Percentiles rank a stretch among this genome's conserved stretches.
These are phyloP conservation scores for Cryphonectria naterciae DNA, from an alignment of 2,329 filamentous ascomycete species.

Conservation along the genomic window DNA sequence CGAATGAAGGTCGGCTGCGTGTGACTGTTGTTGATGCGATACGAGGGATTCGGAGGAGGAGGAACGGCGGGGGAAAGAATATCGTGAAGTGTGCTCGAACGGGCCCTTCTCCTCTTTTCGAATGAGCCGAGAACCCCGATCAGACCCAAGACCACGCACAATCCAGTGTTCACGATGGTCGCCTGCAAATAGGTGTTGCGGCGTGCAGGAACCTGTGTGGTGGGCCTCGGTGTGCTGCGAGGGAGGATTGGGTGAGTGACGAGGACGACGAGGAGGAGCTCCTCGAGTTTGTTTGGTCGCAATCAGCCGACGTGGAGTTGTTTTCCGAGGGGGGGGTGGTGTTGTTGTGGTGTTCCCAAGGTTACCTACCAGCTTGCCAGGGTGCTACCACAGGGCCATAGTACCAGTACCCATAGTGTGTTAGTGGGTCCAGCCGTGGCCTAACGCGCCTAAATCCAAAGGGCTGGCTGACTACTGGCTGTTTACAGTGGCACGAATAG, in stretches of 20 bases:
- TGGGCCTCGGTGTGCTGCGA: conserved; percentile 1
- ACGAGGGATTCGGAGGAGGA: neutral
- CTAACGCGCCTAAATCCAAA: neutral
- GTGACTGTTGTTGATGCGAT: neutral
- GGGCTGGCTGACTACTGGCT: neutral
- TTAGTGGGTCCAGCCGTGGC: neutral
- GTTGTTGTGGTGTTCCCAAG: conserved; percentile 1
- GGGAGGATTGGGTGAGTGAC: neutral
- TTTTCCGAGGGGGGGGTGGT: neutral
- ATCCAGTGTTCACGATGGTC: conserved; percentile 4
- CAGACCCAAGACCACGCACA: neutral
- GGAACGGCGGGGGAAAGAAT: neutral
- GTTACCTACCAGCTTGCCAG: neutral
- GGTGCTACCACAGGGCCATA: neutral
- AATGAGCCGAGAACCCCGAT: neutral
- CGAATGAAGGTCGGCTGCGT: conserved; percentile 1
- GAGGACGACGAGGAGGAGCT: conserved; percentile 6
- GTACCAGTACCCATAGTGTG: neutral
- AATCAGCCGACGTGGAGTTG: conserved; percentile 1
- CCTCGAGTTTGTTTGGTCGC: conserved; percentile 11
- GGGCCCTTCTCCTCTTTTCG: neutral
- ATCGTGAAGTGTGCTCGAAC: neutral
- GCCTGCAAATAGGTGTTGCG: neutral
- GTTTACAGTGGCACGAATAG: neutral
- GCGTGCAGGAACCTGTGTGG: neutral